These are phyloP conservation scores for Coemansia biformis DNA, from an alignment of 192 early-diverging fungal species.

Conservation along the genomic window DNA sequence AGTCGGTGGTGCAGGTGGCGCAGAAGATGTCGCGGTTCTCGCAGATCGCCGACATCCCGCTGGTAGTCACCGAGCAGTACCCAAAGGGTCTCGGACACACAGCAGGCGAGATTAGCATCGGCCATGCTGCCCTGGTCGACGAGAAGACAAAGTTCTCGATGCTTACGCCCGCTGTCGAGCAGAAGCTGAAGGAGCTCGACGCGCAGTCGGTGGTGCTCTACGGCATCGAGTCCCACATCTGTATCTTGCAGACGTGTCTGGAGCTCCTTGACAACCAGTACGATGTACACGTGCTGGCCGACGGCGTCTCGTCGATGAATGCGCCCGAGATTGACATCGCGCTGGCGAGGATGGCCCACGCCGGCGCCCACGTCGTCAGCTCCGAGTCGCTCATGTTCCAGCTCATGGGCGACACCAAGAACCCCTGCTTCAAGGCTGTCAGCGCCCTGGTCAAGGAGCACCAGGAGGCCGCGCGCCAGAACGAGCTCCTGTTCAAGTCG, in stretches of 20 bases:
- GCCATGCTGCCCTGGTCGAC: constrained; percentile 52
- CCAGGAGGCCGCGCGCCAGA: constrained; percentile 59
- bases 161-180: constrained; percentile 59
- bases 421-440: constrained; percentile 72
- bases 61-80: constrained; percentile 89
- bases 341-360: constrained; percentile 57
- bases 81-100: constrained; percentile 69
- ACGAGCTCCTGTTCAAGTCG: constrained; percentile 53
- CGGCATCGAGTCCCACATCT: constrained; percentile 95
- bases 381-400: constrained; percentile 76
- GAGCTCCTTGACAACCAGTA: constrained; percentile 73
- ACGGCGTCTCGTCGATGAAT: constrained; percentile 88
- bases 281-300: constrained; percentile 84
- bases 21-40: constrained; percentile 79
- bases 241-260: constrained; percentile 89
- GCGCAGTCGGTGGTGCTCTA: constrained; percentile 74
- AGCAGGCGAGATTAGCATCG: constrained; percentile 69
- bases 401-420: constrained; percentile 55
- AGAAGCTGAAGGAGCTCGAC: constrained; percentile 47
- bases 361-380: constrained; percentile 71
- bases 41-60: constrained; percentile 69
- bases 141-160: constrained; percentile 90
- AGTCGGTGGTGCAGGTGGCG: constrained; percentile 73
- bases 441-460: constrained; percentile 81
- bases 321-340: constrained; percentile 79